These are phyloP conservation scores for Xylariaceae sp. DNA, from an alignment of 2,329 filamentous ascomycete genomes.

Conservation along the genomic window DNA sequence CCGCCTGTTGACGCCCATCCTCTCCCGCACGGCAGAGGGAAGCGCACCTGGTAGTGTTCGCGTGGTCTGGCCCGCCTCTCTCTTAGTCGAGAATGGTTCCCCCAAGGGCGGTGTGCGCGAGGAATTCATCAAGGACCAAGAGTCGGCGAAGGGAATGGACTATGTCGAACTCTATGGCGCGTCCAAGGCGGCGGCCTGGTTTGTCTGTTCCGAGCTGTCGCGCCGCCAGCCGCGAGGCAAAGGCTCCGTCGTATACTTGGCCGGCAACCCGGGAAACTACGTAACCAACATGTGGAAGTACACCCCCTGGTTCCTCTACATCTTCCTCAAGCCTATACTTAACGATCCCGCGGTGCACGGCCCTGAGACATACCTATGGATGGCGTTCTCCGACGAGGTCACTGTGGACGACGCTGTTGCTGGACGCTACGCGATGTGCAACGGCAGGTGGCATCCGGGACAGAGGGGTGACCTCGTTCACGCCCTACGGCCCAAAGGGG, in stretches of 20 bases:
- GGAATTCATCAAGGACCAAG: slow-evolving; percentile 15
- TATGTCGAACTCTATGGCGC: slow-evolving; percentile 21
- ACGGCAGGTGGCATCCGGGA: slow-evolving; percentile 30
- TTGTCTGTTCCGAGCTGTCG: slow-evolving; percentile 28
- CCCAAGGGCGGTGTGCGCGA: slow-evolving; percentile 22
- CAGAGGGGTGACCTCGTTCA: slow-evolving; percentile 27
- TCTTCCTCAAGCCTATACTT: slow-evolving; percentile 7
- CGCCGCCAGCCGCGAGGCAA: slow-evolving; percentile 21
- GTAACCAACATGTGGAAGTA: slow-evolving; percentile 23
- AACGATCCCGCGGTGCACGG: slow-evolving; percentile 20
- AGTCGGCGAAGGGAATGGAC: slow-evolving; percentile 11
- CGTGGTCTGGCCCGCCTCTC: slow-evolving; percentile 26
- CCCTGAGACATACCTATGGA: slow-evolving; percentile 30
- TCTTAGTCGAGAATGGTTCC: slow-evolving; percentile 25
- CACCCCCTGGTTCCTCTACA: slow-evolving; percentile 8
- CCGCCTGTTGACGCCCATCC: slow-evolving; percentile 22
- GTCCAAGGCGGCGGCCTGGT: slow-evolving; percentile 28
- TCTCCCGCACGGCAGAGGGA: slow-evolving; percentile 19
- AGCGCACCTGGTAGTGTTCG: slow-evolving; percentile 18
- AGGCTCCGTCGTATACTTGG: slow-evolving; percentile 14
- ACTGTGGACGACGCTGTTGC: slow-evolving; percentile 21
- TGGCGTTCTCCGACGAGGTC: slow-evolving; percentile 26
- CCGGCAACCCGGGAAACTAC: slow-evolving; percentile 26
- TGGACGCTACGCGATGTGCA: slow-evolving; percentile 27
- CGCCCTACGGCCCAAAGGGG: slow-evolving; percentile 12